Conservation (phyloP, 768 basidiomycete species). For the Boletellus ananiceps region DNA sequence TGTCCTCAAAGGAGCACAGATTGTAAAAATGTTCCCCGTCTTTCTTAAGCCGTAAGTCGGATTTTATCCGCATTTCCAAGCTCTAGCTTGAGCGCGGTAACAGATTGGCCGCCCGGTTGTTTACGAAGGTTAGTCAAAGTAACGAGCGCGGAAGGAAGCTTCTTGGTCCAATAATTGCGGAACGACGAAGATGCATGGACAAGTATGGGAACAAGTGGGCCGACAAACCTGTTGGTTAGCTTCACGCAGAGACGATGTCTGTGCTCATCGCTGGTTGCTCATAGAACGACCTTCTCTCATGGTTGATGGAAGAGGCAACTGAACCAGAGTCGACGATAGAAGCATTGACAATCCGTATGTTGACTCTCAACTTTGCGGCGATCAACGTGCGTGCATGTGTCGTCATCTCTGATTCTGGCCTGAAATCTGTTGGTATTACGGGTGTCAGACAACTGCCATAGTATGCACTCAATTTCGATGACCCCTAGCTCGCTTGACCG, state of each 20-base stretch:
- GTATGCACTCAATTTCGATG: neutral
- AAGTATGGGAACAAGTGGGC: conserved; percentile 24
- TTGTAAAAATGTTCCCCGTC: conserved; percentile 31
- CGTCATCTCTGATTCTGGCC: neutral
- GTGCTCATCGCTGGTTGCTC: neutral
- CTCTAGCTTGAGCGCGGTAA: neutral
- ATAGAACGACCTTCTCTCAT: conserved; percentile 31
- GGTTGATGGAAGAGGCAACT: conserved; percentile 28
- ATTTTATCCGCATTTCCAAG: neutral
- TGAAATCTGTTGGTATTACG: neutral
- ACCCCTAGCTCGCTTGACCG: neutral
- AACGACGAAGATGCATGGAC: conserved; percentile 20
- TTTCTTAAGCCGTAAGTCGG: conserved; percentile 30
- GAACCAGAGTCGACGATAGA: conserved; percentile 14
- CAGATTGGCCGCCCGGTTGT: conserved; percentile 17
- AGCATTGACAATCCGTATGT: conserved; percentile 20
- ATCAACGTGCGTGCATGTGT: neutral
- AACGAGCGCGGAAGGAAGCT: conserved; percentile 7
- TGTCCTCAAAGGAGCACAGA: conserved; percentile 16
- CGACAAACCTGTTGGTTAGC: conserved; percentile 28
- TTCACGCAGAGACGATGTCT: neutral
- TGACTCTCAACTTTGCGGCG: conserved; percentile 9
- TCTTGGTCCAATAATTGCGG: conserved; percentile 27
- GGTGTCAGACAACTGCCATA: conserved; percentile 16
- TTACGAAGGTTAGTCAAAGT: conserved; percentile 7